These are phyloP conservation scores for Candida stauntonica DNA, from an alignment of 805 yeast species.

Conservation along the genomic window DNA sequence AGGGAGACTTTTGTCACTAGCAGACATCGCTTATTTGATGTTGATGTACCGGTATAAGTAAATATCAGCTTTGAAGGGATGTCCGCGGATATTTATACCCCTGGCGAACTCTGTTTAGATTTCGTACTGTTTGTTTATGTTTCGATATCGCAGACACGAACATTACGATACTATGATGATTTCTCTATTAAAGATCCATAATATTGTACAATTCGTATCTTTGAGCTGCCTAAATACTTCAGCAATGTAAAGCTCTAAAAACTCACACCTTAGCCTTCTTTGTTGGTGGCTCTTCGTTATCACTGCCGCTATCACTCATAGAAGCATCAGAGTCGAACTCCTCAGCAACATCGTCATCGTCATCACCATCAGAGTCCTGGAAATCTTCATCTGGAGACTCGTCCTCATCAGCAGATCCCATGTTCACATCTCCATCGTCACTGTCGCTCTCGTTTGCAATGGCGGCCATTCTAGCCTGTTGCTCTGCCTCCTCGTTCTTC, in stretches of 20 bases:
- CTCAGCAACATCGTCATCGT: slow-evolving; percentile 35
- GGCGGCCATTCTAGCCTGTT: slow-evolving; percentile 75
- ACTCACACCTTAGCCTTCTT: slow-evolving; percentile 31
- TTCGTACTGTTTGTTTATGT: neutral
- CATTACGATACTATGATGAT: too few species aligned
- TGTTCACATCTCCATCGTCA: slow-evolving; percentile 45
- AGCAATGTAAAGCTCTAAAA: too few species aligned
- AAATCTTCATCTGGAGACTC: slow-evolving; percentile 88
- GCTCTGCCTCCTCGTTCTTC: slow-evolving; percentile 85
- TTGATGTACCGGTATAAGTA: too few species aligned
- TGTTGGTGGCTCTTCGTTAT: slow-evolving; percentile 35
- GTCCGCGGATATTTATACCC: slow-evolving; percentile 1
- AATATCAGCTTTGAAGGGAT: too few species aligned
- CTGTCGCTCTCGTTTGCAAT: slow-evolving; percentile 47
- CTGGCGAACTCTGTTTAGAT: neutral
- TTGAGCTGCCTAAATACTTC: too few species aligned
- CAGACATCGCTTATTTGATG: neutral
- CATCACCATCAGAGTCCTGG: slow-evolving; percentile 51
- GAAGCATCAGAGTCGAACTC: slow-evolving; percentile 25
- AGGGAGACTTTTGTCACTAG: neutral
- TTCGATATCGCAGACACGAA: too few species aligned
- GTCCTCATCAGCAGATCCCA: slow-evolving; percentile 79
- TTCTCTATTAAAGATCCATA: too few species aligned
- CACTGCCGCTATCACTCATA: slow-evolving; percentile 19
- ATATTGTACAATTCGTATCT: too few species aligned